These are phyloP conservation scores for Gynandropsis gynandra DNA, from an alignment of 345 rosid species.

Conservation along the genomic window DNA sequence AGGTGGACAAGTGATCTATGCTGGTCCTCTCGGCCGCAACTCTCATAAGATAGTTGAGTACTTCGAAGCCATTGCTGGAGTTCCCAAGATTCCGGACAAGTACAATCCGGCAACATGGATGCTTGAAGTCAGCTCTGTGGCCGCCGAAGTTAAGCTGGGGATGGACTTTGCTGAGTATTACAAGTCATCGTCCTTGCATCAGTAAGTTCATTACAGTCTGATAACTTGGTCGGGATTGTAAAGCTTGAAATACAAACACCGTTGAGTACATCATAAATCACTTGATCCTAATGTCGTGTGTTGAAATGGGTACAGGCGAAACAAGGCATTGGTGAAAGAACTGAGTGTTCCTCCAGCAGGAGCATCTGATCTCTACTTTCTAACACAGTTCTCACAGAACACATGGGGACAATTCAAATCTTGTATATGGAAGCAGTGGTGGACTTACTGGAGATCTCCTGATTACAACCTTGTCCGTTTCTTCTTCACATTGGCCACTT, in stretches of 20 bases:
- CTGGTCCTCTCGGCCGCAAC: conserved; percentile 59
- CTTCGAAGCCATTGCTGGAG: conserved; percentile 69
- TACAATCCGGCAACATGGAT: conserved; percentile 88
- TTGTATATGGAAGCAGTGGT: conserved; percentile 67
- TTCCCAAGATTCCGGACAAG: conserved; percentile 60
- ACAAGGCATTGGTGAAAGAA: conserved; percentile 44
- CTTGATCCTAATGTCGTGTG: too few relatives aligned
- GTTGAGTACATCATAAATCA: too few relatives aligned
- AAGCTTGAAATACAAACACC: too few relatives aligned
- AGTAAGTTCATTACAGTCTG: conserved; percentile 35
- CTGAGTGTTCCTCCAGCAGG: conserved; percentile 47
- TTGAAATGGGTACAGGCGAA: conserved; percentile 38
- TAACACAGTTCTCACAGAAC: conserved; percentile 43
- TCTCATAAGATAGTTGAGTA: conserved; percentile 66
- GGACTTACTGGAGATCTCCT: conserved; percentile 80
- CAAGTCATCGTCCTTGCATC: conserved; percentile 45
- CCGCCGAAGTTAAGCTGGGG: conserved; percentile 61
- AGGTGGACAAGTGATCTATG: conserved; percentile 75
- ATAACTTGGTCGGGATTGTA: too few relatives aligned
- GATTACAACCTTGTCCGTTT: conserved; percentile 51
- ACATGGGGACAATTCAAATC: conserved; percentile 55
- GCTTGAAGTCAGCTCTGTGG: conserved; percentile 77
- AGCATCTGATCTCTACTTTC: conserved; percentile 42
- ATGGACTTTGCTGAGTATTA: conserved; percentile 68
- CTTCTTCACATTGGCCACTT: conserved; percentile 45